phyloP scores from a whole-genome alignment of 306 rosid species.

The Malus domestica region DNA sequence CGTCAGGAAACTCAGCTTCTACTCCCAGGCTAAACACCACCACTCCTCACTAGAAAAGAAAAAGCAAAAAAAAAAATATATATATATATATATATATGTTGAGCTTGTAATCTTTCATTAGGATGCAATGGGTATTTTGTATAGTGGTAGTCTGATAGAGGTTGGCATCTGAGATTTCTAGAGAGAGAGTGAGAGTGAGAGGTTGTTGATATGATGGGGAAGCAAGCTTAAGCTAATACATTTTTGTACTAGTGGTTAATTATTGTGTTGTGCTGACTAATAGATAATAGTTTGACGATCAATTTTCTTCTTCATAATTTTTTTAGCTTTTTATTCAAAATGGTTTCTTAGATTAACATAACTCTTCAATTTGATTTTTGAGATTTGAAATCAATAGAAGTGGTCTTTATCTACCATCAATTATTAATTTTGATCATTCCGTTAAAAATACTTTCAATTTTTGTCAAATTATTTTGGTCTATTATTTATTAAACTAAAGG shows the following conservation, averaged over 20 bases:
- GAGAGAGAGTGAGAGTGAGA: slow-evolving; percentile 2
- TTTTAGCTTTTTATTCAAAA: no score
- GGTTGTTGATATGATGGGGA: neutral
- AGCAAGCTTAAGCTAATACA: neutral
- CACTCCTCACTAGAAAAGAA: slow-evolving; percentile 17
- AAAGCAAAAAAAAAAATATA: neutral
- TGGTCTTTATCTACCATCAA: no score
- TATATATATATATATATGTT: neutral
- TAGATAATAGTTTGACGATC: neutral
- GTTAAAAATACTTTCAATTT: no score
- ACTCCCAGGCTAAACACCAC: slow-evolving; percentile 20
- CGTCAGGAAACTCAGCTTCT: slow-evolving; percentile 18
- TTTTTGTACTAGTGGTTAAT: neutral
- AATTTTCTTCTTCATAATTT: no score
- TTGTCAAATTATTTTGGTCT: no score
- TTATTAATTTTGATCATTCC: no score
- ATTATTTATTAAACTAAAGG: no score
- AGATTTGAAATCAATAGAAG: no score
- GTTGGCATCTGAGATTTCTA: neutral
- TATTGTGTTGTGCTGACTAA: neutral
- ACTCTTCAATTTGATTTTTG: no score
- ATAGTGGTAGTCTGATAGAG: neutral
- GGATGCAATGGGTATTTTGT: neutral
- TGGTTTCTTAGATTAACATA: no score
- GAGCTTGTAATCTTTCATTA: neutral